phyloP scores from a whole-genome alignment of 805 yeast species.

The Ogataea populi-albae region DNA sequence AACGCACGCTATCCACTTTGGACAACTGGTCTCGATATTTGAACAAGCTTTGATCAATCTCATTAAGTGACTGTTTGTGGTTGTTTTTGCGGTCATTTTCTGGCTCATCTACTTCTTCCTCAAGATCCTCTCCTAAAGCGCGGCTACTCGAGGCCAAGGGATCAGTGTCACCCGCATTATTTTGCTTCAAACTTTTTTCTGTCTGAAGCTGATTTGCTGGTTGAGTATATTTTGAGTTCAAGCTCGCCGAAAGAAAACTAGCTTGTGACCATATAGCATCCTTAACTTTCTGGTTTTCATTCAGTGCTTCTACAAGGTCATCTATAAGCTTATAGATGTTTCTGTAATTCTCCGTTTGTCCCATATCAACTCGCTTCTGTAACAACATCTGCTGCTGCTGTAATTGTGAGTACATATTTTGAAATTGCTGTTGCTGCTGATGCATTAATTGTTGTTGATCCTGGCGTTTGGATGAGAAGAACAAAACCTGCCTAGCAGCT shows the following conservation, averaged over 20 bases:
- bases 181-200: too few relatives aligned
- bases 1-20: not conserved
- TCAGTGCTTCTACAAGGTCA: constrained; percentile 18
- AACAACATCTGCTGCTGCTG: constrained; percentile 1
- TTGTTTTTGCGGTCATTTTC: too few relatives aligned
- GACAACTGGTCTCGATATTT: constrained; percentile 8
- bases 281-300: constrained; percentile 23
- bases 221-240: constrained; percentile 9
- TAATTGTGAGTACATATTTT: constrained; percentile 6
- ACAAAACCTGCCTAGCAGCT: too few relatives aligned
- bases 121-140: not conserved
- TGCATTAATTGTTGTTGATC: too few relatives aligned
- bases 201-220: too few relatives aligned
- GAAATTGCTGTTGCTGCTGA: constrained; percentile 8
- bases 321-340: constrained; percentile 23
- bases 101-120: not conserved
- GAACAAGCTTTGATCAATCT: constrained; percentile 9
- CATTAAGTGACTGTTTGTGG: not conserved
- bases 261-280: constrained; percentile 27
- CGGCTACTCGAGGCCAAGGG: not conserved
- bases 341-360: constrained; percentile 20
- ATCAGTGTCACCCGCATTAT: too few relatives aligned
- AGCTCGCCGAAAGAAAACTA: constrained; percentile 14
- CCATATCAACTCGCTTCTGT: constrained; percentile 10
- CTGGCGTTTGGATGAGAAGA: too few relatives aligned